Evolutionary conservation across 495 filamentous ascomycete genomes (phyloP), one percentile per base, ranked within the genome.

Genomic region (Lophiostoma macrostomum): DNA sequence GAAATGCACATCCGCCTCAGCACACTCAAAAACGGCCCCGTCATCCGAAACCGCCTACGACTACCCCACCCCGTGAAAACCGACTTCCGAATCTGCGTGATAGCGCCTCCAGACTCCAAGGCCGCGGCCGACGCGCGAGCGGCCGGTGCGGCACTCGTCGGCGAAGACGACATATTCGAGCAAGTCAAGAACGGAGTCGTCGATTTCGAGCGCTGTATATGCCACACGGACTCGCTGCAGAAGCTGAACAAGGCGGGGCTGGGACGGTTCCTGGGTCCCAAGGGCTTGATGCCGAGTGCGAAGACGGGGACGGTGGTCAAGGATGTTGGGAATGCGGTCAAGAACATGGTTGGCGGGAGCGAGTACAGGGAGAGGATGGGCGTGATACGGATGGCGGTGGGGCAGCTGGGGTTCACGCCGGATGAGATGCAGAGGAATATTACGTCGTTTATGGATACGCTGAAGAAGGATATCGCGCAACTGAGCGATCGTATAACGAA

Each of bases 41-140:
- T 89, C 2, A 76, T 98, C 46, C 88, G 91, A 43, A 90, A 86
- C 69, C 86, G 88, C 67, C 75, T 98, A 68, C 84, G 83, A 37
- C 82, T 98, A 24, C 93, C 93, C 1, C 89, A 91, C 67, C 84
- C 90, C 13, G 86, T 96, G 50, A 84, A 88, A 64, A 90, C 86
- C 45, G 86, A 90, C 65, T 76, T 88, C 23, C 81, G 86, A 32
- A 88, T 96, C 61, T 89, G 80, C 68, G 90, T 95, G 50, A 88
- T 96, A 56, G 91, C 87, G 69, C 85, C 88, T 14, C 81, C 90
- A 27, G 84, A 82, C 59, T 86, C 83, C 50, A 76, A 78, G 52
- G 66, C 78, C 42, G 84, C 83, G 46, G 74, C 76, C 53, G 84
- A 87, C 35, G 93, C 93, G 2, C 73, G 74, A 36, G 74, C 76